Conservation (phyloP, 2,329 filamentous ascomycete genomes). For the Calonectria pteridis region DNA sequence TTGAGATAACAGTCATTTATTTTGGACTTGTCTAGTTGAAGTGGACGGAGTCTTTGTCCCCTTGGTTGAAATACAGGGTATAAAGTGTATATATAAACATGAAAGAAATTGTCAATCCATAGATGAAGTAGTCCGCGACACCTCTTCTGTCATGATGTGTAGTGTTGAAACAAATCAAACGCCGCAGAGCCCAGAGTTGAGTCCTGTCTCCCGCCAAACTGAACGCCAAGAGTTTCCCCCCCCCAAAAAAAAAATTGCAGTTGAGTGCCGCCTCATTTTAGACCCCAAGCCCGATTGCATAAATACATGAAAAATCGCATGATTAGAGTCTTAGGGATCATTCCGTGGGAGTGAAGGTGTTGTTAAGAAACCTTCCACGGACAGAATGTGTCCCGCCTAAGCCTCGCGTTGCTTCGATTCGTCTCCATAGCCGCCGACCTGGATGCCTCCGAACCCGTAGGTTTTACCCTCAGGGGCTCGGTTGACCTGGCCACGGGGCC, state of each 20-base stretch:
- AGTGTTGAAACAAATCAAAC: slow-evolving; percentile 47
- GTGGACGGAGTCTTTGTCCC: slow-evolving; percentile 42
- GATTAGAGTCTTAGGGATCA: not conserved
- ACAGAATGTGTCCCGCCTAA: slow-evolving; percentile 28
- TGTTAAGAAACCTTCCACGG: slow-evolving; percentile 40
- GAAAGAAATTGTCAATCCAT: slow-evolving; percentile 22
- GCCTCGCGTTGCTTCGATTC: slow-evolving; percentile 58
- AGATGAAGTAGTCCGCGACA: not conserved
- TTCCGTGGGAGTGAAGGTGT: slow-evolving; percentile 10
- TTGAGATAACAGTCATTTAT: slow-evolving; percentile 15
- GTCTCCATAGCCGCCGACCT: slow-evolving; percentile 69
- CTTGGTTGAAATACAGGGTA: slow-evolving; percentile 53
- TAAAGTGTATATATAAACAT: slow-evolving; percentile 41
- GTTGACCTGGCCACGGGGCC: slow-evolving; percentile 74
- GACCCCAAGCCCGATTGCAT: slow-evolving; percentile 27
- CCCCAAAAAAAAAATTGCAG: slow-evolving; percentile 42
- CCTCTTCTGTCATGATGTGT: slow-evolving; percentile 26
- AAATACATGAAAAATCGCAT: slow-evolving; percentile 2
- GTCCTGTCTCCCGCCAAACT: slow-evolving; percentile 41
- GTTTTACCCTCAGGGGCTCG: slow-evolving; percentile 73
- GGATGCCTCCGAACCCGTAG: slow-evolving; percentile 65
- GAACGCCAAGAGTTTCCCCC: slow-evolving; percentile 31
- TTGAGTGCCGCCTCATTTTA: slow-evolving; percentile 45
- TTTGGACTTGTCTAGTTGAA: slow-evolving; percentile 48
- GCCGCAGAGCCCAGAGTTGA: slow-evolving; percentile 50